Percentiles rank a stretch among this genome's conserved stretches.
These are phyloP conservation scores for Boletus barrowsii DNA, from an alignment of 768 basidiomycete genomes.

Conservation along the genomic window DNA sequence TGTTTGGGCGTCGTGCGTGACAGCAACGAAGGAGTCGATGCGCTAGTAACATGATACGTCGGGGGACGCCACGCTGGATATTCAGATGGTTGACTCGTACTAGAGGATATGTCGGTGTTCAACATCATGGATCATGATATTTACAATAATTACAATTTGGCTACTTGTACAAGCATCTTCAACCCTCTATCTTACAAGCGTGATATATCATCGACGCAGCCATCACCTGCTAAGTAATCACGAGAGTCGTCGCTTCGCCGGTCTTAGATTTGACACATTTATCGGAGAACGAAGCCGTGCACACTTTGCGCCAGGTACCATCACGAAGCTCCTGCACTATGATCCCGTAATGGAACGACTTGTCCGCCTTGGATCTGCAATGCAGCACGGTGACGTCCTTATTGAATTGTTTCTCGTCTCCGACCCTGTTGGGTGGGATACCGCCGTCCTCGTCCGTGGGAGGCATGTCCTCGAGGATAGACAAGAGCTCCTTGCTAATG, in stretches of 20 bases:
- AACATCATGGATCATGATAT: too few species aligned
- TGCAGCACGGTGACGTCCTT: not conserved
- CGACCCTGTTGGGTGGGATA: slow-evolving; percentile 3
- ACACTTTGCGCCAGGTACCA: slow-evolving; percentile 4
- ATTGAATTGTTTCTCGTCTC: not conserved
- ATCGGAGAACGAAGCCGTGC: slow-evolving; percentile 1
- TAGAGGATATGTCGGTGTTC: not conserved
- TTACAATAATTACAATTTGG: not conserved
- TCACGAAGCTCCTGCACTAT: not conserved
- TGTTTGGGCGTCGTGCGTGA: slow-evolving; percentile 16
- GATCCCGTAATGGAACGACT: slow-evolving; percentile 7
- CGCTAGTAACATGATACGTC: slow-evolving; percentile 24
- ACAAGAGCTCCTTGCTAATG: not conserved
- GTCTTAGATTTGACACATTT: not conserved
- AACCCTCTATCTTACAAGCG: too few species aligned
- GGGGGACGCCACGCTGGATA: slow-evolving; percentile 31
- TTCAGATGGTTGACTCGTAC: slow-evolving; percentile 1
- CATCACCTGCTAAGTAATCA: not conserved
- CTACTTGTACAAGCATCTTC: too few species aligned
- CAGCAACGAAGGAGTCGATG: slow-evolving; percentile 10
- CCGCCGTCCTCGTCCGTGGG: not conserved
- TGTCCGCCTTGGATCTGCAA: slow-evolving; percentile 5
- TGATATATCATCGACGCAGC: too few species aligned
- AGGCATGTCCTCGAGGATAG: not conserved
- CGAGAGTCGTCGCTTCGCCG: not conserved